A percentile compares a stretch with the other conserved stretches of the same genome.
These are phyloP conservation scores for Musa balbisiana DNA, from an alignment of 202 grass and related monocot species.

Conservation along the genomic window DNA sequence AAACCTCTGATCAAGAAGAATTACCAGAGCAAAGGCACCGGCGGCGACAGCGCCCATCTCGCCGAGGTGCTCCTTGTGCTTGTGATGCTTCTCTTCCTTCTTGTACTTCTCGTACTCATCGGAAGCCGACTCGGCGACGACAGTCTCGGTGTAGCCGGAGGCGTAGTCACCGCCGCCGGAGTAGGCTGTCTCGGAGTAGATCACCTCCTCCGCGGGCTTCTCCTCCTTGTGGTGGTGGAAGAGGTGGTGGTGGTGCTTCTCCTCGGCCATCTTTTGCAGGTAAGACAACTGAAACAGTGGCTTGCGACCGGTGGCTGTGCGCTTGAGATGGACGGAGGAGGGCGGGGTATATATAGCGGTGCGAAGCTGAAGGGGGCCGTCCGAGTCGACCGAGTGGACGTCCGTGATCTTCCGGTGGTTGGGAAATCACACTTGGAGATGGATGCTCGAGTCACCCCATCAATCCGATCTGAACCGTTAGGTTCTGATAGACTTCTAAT, in stretches of 20 bases:
- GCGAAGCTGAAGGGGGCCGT: neutral
- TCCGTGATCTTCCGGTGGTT: too few species aligned
- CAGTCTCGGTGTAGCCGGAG: neutral
- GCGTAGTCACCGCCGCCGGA: neutral
- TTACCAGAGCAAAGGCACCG: slow-evolving; percentile 30
- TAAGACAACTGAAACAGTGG: too few species aligned
- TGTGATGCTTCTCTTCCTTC: slow-evolving; percentile 27
- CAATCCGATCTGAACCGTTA: too few species aligned
- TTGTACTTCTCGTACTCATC: neutral
- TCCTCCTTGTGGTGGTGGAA: slow-evolving; percentile 24
- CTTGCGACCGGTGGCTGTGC: neutral
- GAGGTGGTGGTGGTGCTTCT: slow-evolving; percentile 22
- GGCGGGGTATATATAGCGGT: neutral
- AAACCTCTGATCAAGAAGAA: neutral
- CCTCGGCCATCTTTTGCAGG: slow-evolving; percentile 4
- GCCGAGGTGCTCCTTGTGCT: slow-evolving; percentile 26
- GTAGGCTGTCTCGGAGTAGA: neutral
- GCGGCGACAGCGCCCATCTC: slow-evolving; percentile 26
- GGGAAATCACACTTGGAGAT: too few species aligned
- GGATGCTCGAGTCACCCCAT: too few species aligned
- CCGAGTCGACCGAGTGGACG: neutral
- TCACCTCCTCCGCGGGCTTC: neutral
- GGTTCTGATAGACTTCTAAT: too few species aligned
- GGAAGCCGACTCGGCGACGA: neutral
- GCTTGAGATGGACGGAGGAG: neutral